Percentiles rank a stretch among this genome's conserved stretches.
Conservation (phyloP, 2,329 filamentous ascomycete species). For the Cytospora piceicola region DNA sequence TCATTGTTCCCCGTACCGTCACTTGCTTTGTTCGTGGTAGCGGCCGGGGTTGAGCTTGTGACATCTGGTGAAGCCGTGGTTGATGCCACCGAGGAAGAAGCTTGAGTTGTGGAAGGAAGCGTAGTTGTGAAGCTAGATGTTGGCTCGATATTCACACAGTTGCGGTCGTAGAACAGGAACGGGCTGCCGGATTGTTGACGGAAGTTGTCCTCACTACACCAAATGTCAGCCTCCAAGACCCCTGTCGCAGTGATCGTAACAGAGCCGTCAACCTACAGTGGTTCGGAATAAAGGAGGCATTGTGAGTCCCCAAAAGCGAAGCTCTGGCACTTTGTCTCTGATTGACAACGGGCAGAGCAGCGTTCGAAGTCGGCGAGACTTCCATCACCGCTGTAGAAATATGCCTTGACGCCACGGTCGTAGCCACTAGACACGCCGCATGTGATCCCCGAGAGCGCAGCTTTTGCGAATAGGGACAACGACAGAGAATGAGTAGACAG, state of each 20-base stretch:
- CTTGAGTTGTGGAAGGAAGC: conserved; percentile 7
- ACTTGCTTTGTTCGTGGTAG: not conserved
- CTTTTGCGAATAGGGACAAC: not conserved
- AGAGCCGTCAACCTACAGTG: conserved; percentile 14
- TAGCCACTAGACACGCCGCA: conserved; percentile 28
- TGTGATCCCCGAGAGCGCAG: conserved; percentile 10
- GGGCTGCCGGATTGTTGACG: conserved; percentile 26
- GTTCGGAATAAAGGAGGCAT: conserved; percentile 24
- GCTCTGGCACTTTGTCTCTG: conserved; percentile 20
- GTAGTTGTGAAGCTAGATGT: conserved; percentile 24
- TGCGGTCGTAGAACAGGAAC: conserved; percentile 29
- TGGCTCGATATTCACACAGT: conserved; percentile 23
- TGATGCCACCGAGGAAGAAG: not conserved
- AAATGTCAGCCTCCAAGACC: not conserved
- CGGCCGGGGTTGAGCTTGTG: not conserved
- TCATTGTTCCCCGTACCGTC: not conserved
- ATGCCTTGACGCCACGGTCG: conserved; percentile 26
- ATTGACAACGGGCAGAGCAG: conserved; percentile 25
- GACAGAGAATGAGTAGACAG: not conserved
- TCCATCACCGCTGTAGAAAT: conserved; percentile 29
- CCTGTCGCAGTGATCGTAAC: not conserved
- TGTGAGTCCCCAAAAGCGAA: conserved; percentile 22
- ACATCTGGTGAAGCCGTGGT: not conserved
- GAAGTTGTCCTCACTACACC: conserved; percentile 25
- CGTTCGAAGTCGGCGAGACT: conserved; percentile 22